Base-by-base conservation (phyloP, 2,329 filamentous ascomycete species). In the Fusarium verrucosum region DNA sequence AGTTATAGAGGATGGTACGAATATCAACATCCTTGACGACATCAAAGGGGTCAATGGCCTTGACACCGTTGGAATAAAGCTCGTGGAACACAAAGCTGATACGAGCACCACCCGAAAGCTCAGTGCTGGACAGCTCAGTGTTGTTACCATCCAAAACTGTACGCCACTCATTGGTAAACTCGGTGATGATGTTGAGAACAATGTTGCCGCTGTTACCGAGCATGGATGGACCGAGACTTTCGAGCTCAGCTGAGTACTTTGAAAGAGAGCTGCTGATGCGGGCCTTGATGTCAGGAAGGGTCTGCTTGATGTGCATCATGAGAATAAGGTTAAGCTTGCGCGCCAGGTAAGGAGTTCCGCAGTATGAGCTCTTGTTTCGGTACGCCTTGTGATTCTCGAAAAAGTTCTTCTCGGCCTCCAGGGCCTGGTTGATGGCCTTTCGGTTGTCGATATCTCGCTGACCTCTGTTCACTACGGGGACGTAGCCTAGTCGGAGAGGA, bases 261-360 rank as follows among this genome's bases (percentile, higher is more conserved):
- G 94, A 90, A 59, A 99, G 83, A 14, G 94, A 97, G 69, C 92
- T 91, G n/a, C 91, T 87, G 71, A 99, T 99, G 65, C 96, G 91
- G 14, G 92, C 92, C 82, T 99, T 99, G 83, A 99, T 99, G 75
- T 99, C 95, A 36, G 95, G 95, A 14, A 99, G 86, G 2, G 95
- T 99, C 82, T 99, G 94, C 81, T 99, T 99, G 83, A 99, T 99
- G 83, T 99, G 95, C 95, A 99, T 99, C 94, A 99, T 98, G 70
- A 99, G 86, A 75, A 99, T 98, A 73, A 99, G 84, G 80, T 99
- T 99, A 60, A 99, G 87, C 81, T 99, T 99, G 70, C 94, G 89
- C 5, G 95, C 95, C 59, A 99, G 84, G 75, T 99, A 99, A 5
- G 95, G 95, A 4, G 95, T 99, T 77, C 95, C 95, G 79, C 95